These are phyloP conservation scores for Dactylellina parvicollis DNA, from an alignment of 2,329 filamentous ascomycete genomes.

Conservation along the genomic window DNA sequence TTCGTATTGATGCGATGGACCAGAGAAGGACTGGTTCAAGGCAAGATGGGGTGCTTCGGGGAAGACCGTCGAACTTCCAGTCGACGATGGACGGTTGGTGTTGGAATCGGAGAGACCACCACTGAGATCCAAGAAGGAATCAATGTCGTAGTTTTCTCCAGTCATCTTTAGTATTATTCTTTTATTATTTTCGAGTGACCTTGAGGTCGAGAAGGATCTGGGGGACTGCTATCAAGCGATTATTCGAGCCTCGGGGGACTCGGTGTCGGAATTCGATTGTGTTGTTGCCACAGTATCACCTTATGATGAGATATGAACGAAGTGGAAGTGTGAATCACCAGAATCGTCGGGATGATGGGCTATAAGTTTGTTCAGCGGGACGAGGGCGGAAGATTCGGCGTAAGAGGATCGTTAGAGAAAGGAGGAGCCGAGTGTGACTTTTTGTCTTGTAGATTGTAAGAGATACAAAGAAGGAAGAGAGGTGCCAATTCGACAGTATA, in stretches of 20 bases:
- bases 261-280: constrained; percentile 23
- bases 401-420: constrained; percentile 27
- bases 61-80: constrained; percentile 54
- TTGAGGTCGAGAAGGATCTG: constrained; percentile 12
- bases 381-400: constrained; percentile 29
- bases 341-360: constrained; percentile 30
- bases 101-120: constrained; percentile 53
- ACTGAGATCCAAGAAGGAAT: constrained; percentile 54
- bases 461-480: constrained; percentile 32
- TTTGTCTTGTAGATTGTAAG: constrained; percentile 44
- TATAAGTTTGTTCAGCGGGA: constrained; percentile 34
- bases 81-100: constrained; percentile 46
- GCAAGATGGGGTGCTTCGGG: constrained; percentile 56
- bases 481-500: constrained; percentile 49
- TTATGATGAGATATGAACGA: constrained; percentile 10
- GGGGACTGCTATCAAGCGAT: constrained; percentile 30
- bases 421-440: constrained; percentile 33
- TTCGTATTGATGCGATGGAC: constrained; percentile 93
- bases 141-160: constrained; percentile 54
- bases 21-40: constrained; percentile 67
- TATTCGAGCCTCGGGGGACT: constrained; percentile 30
- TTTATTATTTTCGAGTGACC: constrained; percentile 11
- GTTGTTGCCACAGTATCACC: constrained; percentile 44
- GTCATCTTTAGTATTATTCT: constrained; percentile 28
- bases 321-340: constrained; percentile 23